Percentiles rank a stretch among this genome's conserved stretches.
Evolutionary conservation across 2,329 filamentous ascomycete species (phyloP).

Genomic region (Calycina herbarum): DNA sequence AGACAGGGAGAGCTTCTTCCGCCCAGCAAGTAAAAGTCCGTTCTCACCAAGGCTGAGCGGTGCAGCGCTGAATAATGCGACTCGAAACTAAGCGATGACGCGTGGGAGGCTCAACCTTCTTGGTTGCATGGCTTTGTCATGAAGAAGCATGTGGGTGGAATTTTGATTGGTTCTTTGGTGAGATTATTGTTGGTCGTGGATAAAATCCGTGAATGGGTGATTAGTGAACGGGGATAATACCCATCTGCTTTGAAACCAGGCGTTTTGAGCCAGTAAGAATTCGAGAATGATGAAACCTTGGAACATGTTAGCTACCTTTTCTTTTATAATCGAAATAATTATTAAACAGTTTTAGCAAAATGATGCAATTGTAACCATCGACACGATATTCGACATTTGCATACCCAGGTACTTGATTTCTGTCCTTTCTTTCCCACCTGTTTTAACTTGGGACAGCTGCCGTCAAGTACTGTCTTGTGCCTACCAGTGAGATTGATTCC

Average conservation of each 20-base stretch:
- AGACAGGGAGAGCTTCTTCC: not conserved
- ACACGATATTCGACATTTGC: not conserved
- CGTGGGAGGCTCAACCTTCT: not conserved
- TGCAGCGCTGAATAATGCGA: not conserved
- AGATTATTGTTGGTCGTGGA: not conserved
- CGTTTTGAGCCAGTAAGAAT: not conserved
- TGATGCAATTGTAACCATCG: slow-evolving; percentile 1
- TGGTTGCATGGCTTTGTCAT: not conserved
- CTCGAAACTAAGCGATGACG: not conserved
- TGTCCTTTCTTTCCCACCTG: not conserved
- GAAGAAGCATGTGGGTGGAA: not conserved
- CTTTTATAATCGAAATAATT: not conserved
- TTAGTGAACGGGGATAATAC: slow-evolving; percentile 1
- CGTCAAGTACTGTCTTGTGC: not conserved
- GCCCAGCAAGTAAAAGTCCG: not conserved
- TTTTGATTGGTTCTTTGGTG: not conserved
- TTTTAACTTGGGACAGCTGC: not conserved
- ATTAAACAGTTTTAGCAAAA: not conserved
- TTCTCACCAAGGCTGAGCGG: not conserved
- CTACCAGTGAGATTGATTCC: not conserved
- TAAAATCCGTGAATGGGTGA: not conserved
- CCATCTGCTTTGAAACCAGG: not conserved
- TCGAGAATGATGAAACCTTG: not conserved
- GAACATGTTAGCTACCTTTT: no score
- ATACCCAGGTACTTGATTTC: not conserved